Evolutionary conservation across 495 filamentous ascomycete species (phyloP).

Genomic region (Terfezia boudieri): DNA sequence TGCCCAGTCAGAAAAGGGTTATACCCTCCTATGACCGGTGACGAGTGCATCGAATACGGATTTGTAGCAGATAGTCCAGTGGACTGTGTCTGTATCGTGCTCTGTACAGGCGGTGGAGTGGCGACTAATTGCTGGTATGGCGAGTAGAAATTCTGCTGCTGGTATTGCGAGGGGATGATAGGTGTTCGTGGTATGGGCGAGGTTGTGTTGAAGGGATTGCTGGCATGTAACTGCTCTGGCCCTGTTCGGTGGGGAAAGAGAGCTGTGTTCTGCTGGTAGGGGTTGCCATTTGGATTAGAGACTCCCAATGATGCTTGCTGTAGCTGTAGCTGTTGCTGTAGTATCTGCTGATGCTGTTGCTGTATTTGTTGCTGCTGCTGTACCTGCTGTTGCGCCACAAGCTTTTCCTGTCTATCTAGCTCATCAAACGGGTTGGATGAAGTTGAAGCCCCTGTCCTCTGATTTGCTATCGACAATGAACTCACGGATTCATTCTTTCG

Average conservation of each 20-base stretch:
- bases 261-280: background rate
- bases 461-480: slow-evolving; percentile 12
- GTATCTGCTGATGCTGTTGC: slow-evolving; percentile 15
- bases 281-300: background rate
- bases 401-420: slow-evolving; percentile 13
- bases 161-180: background rate
- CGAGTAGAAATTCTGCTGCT: background rate
- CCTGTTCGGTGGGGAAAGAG: background rate
- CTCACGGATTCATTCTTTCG: background rate
- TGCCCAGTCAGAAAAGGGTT: too few species aligned
- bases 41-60: too few species aligned
- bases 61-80: too few species aligned
- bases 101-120: too few species aligned
- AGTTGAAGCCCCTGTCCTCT: slow-evolving; percentile 9
- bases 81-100: too few species aligned
- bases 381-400: slow-evolving; percentile 6
- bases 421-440: slow-evolving; percentile 44
- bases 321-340: slow-evolving; percentile 21
- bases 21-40: too few species aligned
- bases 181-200: too few species aligned
- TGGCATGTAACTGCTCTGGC: background rate
- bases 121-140: too few species aligned
- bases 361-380: background rate
- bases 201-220: background rate
- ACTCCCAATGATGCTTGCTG: slow-evolving; percentile 16